phyloP scores from a whole-genome alignment of 768 basidiomycete genomes.

The Aureoboletus auriporus region DNA sequence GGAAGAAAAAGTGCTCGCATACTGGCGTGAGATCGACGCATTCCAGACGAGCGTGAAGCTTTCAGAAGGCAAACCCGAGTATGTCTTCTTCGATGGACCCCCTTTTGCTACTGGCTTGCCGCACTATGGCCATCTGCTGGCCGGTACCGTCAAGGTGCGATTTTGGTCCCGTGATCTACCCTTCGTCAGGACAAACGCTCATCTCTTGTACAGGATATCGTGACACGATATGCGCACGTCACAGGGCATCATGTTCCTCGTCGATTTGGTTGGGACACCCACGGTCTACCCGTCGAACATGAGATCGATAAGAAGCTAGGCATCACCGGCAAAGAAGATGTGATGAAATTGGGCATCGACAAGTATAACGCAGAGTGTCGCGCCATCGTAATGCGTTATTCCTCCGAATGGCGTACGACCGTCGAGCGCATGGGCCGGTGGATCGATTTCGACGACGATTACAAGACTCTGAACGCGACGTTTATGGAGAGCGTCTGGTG shows the following conservation, averaged over 20 bases:
- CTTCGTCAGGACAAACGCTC: background rate
- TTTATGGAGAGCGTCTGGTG: slow-evolving; percentile 99
- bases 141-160: slow-evolving; percentile 87
- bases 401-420: slow-evolving; percentile 88
- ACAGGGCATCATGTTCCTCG: slow-evolving; percentile 90
- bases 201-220: slow-evolving; percentile 72
- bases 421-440: slow-evolving; percentile 98
- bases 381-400: slow-evolving; percentile 95
- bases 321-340: slow-evolving; percentile 91
- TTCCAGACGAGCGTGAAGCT: slow-evolving; percentile 93
- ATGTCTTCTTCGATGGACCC: slow-evolving; percentile 94
- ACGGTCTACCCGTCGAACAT: slow-evolving; percentile 97
- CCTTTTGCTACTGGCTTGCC: slow-evolving; percentile 97
- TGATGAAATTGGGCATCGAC: slow-evolving; percentile 92
- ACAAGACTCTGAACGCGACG: slow-evolving; percentile 89
- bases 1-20: slow-evolving; percentile 85
- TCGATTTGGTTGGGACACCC: slow-evolving; percentile 98
- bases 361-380: slow-evolving; percentile 97
- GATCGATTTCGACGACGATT: slow-evolving; percentile 99
- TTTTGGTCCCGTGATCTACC: background rate
- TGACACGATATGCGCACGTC: slow-evolving; percentile 92
- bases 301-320: slow-evolving; percentile 96
- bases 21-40: slow-evolving; percentile 96
- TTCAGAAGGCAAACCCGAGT: slow-evolving; percentile 86
- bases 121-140: slow-evolving; percentile 92